phyloP scores from a whole-genome alignment of 495 filamentous ascomycete genomes.

The Penicillium antarcticum region DNA sequence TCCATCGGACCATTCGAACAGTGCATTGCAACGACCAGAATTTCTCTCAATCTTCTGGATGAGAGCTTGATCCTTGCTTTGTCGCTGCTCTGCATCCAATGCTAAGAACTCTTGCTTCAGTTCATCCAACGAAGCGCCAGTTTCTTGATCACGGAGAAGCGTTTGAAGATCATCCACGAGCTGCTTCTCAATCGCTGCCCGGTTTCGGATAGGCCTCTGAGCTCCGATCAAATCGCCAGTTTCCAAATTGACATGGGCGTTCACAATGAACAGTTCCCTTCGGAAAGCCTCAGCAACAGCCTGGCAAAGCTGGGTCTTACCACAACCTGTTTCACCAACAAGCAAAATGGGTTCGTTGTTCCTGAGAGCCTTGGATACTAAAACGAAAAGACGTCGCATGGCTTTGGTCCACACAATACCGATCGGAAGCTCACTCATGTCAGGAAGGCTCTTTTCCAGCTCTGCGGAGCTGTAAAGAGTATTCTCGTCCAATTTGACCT shows the following conservation, averaged over 20 bases:
- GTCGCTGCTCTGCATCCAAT: conserved; percentile 24
- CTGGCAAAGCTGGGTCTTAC: conserved; percentile 96
- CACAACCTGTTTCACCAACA: conserved; percentile 94
- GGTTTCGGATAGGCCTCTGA: conserved; percentile 85
- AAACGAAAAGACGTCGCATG: conserved; percentile 84
- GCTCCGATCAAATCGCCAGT: conserved; percentile 96
- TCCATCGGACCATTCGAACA: conserved; percentile 97
- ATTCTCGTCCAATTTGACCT: conserved; percentile 71
- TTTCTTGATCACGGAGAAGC: conserved; percentile 33
- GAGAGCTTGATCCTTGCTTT: conserved; percentile 46
- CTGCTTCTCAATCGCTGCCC: conserved; percentile 62
- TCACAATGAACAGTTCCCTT: conserved; percentile 79
- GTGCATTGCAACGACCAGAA: conserved; percentile 62
- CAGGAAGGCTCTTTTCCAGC: conserved; percentile 40
- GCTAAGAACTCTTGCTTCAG: conserved; percentile 50
- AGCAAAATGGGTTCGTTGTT: conserved; percentile 94
- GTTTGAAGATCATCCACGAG: conserved; percentile 59
- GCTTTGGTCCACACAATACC: conserved; percentile 90
- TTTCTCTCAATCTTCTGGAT: conserved; percentile 56
- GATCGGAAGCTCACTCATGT: conserved; percentile 40
- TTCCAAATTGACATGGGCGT: conserved; percentile 96
- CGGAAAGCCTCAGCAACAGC: conserved; percentile 76
- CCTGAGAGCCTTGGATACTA: conserved; percentile 78
- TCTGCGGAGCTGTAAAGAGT: conserved; percentile 66
- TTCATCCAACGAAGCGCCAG: conserved; percentile 34